phyloP scores from a whole-genome alignment of 2,329 filamentous ascomycete species.

The Penicillium decumbens region DNA sequence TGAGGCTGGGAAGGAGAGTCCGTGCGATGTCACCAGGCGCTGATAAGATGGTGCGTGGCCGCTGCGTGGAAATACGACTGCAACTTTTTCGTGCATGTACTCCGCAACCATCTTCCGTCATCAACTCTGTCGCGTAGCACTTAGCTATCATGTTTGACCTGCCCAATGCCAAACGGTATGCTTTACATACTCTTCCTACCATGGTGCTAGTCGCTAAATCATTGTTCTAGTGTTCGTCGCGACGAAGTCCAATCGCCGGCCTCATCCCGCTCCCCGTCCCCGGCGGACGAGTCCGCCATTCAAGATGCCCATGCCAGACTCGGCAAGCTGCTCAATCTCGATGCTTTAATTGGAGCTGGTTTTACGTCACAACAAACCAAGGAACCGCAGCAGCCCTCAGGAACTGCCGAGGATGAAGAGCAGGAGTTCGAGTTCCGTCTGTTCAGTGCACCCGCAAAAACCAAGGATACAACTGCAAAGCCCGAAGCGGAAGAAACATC shows the following conservation, averaged over 20 bases:
- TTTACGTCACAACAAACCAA: slow-evolving; percentile 4
- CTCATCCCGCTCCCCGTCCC: slow-evolving; percentile 31
- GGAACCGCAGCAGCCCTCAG: background rate
- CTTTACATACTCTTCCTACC: background rate
- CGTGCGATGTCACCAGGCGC: slow-evolving; percentile 23
- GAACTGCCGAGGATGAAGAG: slow-evolving; percentile 27
- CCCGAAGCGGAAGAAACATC: background rate
- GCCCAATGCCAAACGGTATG: slow-evolving; percentile 36
- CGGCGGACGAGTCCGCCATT: slow-evolving; percentile 25
- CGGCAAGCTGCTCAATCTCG: slow-evolving; percentile 33
- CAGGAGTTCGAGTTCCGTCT: slow-evolving; percentile 44
- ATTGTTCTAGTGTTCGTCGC: slow-evolving; percentile 31
- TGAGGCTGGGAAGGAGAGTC: slow-evolving; percentile 15
- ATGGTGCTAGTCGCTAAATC: slow-evolving; percentile 1
- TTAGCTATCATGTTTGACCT: slow-evolving; percentile 34
- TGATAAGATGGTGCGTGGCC: slow-evolving; percentile 20
- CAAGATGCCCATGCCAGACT: slow-evolving; percentile 32
- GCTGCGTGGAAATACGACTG: slow-evolving; percentile 12
- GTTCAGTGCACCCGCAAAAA: slow-evolving; percentile 33
- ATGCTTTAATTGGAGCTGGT: slow-evolving; percentile 17
- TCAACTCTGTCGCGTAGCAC: background rate
- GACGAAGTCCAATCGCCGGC: slow-evolving; percentile 32
- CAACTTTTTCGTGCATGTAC: slow-evolving; percentile 7
- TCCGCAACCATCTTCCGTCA: background rate
- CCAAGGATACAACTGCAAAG: slow-evolving; percentile 5